Evolutionary conservation across 2,329 filamentous ascomycete species (phyloP), one percentile per base, ranked within the genome.

Genomic region (Hirsutella thompsonii): DNA sequence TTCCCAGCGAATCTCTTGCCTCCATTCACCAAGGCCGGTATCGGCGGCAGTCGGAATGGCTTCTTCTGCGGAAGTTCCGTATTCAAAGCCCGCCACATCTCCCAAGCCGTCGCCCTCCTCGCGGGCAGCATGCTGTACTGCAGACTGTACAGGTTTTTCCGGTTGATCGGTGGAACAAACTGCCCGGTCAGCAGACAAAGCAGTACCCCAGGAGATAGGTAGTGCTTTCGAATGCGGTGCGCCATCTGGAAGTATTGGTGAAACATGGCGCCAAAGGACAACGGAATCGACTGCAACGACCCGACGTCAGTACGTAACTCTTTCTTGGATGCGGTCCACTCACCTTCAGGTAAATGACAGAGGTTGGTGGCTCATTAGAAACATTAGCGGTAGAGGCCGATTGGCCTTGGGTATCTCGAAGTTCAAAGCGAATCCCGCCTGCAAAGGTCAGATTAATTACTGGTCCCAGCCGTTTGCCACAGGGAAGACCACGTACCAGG

Each of bases 121-220:
- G 85, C 83, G 0, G 93, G 93, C 33, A 98, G 71, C 87, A 96
- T 96, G 64, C 87, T 94, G 62, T 98, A 98, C 63, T 98, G 92
- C 53, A 98, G 69, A 51, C 87, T 93, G 63, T 98, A 98, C 39
- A 98, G 70, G 55, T 92, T 93, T 56, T 89, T 90, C 40, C 93
- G 77, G 57, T 95, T 89, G 38, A 98, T 93, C 0, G 93, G 90
- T 11, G 90, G 92, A 2, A 96, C 88, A 49, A 95, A 95, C 46
- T 83, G 84, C 44, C 92, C 92, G 0, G 87, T 94, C 20, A 89
- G 69, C 2, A 98, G 79, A 52, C 87, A 92, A 32, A 94, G 71
- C 37, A 96, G 75, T 18, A 98, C 93, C 13, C 81, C 76, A 0
- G 87, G 87, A 0, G 88, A 90, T 35, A 96, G 72, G 59, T 98